These are phyloP conservation scores for Allium cepa DNA, from an alignment of 106 monocot genomes.

Conservation along the genomic window DNA sequence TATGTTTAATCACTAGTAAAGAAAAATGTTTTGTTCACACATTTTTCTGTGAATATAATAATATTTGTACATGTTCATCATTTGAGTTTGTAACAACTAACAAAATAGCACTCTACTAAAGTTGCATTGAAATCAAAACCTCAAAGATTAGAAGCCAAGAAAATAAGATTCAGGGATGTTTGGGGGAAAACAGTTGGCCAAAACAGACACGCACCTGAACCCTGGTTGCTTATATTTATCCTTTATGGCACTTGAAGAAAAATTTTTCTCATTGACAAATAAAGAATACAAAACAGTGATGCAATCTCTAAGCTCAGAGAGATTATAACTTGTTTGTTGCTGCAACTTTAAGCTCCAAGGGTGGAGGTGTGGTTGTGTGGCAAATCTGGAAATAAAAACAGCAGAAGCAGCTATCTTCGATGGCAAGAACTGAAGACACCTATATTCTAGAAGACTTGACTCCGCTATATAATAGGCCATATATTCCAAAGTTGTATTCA, in stretches of 20 bases:
- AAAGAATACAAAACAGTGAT: slow-evolving; percentile 41
- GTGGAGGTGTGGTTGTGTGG: slow-evolving; percentile 25
- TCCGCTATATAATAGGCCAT: slow-evolving; percentile 59
- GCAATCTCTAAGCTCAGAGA: slow-evolving; percentile 49
- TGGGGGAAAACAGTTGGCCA: neutral
- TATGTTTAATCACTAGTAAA: neutral
- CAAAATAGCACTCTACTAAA: neutral
- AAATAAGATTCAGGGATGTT: slow-evolving; percentile 29
- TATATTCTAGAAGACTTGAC: slow-evolving; percentile 52
- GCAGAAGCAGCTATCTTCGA: slow-evolving; percentile 57
- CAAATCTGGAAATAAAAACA: slow-evolving; percentile 61
- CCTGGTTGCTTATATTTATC: slow-evolving; percentile 57
- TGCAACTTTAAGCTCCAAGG: slow-evolving; percentile 38
- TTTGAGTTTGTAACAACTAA: neutral
- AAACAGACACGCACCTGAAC: slow-evolving; percentile 29
- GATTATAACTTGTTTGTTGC: slow-evolving; percentile 29
- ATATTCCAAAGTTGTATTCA: slow-evolving; percentile 37
- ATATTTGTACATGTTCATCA: neutral
- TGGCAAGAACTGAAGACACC: slow-evolving; percentile 42
- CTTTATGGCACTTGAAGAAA: slow-evolving; percentile 23
- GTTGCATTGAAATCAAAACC: neutral
- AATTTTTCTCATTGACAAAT: slow-evolving; percentile 25
- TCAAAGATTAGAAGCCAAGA: slow-evolving; percentile 4
- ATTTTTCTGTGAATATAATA: neutral
- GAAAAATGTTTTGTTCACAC: neutral